Evolutionary conservation across 371 early-diverging fungal species (phyloP), one percentile per base, ranked within the genome.

Genomic region (Funneliformis caledonium): DNA sequence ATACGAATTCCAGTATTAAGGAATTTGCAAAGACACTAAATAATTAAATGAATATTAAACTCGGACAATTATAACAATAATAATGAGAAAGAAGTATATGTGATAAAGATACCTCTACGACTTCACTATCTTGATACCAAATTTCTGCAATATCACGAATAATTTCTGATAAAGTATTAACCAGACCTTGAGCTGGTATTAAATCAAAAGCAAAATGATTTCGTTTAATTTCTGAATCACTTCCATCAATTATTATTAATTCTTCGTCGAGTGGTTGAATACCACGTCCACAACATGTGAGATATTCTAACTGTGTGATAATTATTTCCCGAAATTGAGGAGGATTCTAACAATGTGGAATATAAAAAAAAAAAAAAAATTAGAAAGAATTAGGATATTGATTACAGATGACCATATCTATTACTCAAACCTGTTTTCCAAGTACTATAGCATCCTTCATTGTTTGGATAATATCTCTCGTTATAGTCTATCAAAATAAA

Each of bases 191-290:
- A 26, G 45, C 12, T 26, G n/a, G 22, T 43, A 43, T 47, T 12
- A 12, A 16, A 48, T 72, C 48, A 64, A 33, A 64, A 14, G 19
- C 22, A 64, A 26, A 1, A 31, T 12, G 2, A 64, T 3, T 64
- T 31, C 19, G 22, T n/a, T 48, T 45, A 11, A 11, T 14, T 48
- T 48, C 6, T 19, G 9, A 12, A 2, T 68, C 80, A 42, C 70
- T 33, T n/a, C 42, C 80, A 43, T 50, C 72, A 16, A 70, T 43
- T 37, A 69, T 19, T 86, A 86, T 80, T 85, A 86, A 43, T 87
- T 88, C 87, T 60, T 88, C 89, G 64, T 85, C 85, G 4, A 88
- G 87, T 6, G 90, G 87, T 76, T 89, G 89, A 43, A 90, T 87
- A 4, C 90, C 90, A 62, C 88, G 84, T 67, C 88, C 87, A 65